Base-by-base conservation (phyloP, 2,329 filamentous ascomycete species). In the Macrophomina phaseolina region DNA sequence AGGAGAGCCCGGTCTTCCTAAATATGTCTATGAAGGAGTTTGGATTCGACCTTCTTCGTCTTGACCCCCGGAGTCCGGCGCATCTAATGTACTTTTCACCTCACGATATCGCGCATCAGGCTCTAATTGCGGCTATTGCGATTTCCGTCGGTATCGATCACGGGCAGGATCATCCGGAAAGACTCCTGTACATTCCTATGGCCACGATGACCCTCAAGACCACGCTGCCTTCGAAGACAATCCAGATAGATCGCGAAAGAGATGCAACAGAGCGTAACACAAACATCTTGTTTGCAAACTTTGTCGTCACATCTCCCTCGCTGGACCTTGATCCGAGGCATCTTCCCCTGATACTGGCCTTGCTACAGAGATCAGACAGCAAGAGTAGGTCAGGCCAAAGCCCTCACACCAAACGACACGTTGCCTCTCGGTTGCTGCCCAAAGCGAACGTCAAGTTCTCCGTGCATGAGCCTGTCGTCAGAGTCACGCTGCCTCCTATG, bases 81-180 rank as follows among this genome's bases (percentile, higher is more conserved):
- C 95, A 99, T 83, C 89, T 95, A 69, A 99, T 98, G 95, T 98
- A 99, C 79, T 99, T 99, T 75, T 92, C 94, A 2, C 89, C 91
- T 28, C 90, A 93, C 69, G 95, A 97, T 75, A 89, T 97, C 73
- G 95, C 95, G 12, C 95, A 99, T 77, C 94, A 99, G 82, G 95
- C 94, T 11, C 85, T 99, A 42, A 86, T 95, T 28, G 95, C 94
- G 18, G 95, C 94, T 3, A 88, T 99, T 48, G 97, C 95, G 0
- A 91, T 99, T 66, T 94, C 94, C 0, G 85, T 98, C 67, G 95
- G 93, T 46, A 84, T 99, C 42, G 94, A 97, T 73, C 93, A 97
- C 76, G 92, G 93, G n/a, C 88, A 90, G 34, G 91, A 91, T 8
- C 91, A 91, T 72, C 90, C 92, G 0, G 93, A 97, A 76, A 89